Base-by-base conservation (phyloP, 139 green algal genomes). In the Zygnema cylindricum region DNA sequence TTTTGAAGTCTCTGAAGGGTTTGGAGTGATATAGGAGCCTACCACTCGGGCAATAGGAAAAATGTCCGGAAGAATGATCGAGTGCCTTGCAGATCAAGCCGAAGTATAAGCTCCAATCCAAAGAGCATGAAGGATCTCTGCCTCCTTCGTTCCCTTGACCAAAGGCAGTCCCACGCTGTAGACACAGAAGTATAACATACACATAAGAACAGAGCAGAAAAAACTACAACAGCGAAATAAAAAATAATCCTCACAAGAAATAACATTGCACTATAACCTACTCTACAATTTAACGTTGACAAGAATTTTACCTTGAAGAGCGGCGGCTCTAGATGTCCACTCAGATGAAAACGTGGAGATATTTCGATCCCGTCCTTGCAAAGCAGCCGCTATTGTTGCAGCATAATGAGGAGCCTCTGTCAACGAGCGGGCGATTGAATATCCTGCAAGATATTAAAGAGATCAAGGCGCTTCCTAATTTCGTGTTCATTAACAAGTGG, bases 51-150 rank as follows among this genome's bases (percentile, higher is more conserved):
- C 0, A 99, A 93, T 32, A 91, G 91, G 93, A 99, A 99, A 92
- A 99, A 99, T 33, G 97, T 96, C 36, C 92, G 79, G 90, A 99
- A 99, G 90, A 99, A 99, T 36, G 97, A 87, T 1, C 97, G 93
- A 11, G 95, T 99, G 76, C 96, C 93, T 25, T 86, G 38, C 36
- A 92, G 55, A 38, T 94, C 89, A 36, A 94, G 86, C 76, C 76
- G 75, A 73, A 93, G 91, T 33, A 94, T 83, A 23, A 91, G 84
- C 75, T 93, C 90, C 49, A 94, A 89, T 23, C 92, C 92, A 76
- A 94, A 94, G 55, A 90, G 82, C 86, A 92, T 91, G 73, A 93
- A 93, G 0, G 85, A 79, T 38, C 77, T 43, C 81, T 92, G 82
- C 32, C 85, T 38, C 41, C 88, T 86, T 21, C 91, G 54, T 35